A percentile compares a stretch with the other conserved stretches of the same genome.
phyloP scores from a whole-genome alignment of 345 rosid species.

The Rhizophora apiculata region DNA sequence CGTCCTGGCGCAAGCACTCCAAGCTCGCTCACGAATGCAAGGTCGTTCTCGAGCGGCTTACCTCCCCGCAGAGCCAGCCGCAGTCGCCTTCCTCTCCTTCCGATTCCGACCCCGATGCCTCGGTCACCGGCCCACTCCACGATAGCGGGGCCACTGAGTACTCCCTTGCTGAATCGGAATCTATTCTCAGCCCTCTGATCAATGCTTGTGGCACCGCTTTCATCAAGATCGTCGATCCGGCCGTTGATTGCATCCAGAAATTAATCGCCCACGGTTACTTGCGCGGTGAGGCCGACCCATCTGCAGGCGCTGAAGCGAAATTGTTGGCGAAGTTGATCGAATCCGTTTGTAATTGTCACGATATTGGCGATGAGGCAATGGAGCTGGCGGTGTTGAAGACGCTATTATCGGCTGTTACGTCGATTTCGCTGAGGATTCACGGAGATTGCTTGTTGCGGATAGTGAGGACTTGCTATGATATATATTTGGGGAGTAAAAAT shows the following conservation, averaged over 20 bases:
- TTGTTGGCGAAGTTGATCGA: conserved; percentile 66
- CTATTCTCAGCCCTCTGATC: conserved; percentile 77
- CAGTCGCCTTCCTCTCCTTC: conserved; percentile 28
- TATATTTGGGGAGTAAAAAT: conserved; percentile 87
- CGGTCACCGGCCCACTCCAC: conserved; percentile 79
- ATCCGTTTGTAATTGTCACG: conserved; percentile 79
- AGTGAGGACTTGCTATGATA: conserved; percentile 92
- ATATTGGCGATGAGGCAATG: conserved; percentile 72
- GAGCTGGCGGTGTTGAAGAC: conserved; percentile 75
- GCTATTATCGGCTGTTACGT: conserved; percentile 84
- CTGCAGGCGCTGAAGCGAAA: conserved; percentile 64
- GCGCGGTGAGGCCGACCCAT: conserved; percentile 97
- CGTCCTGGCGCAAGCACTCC: conserved; percentile 97
- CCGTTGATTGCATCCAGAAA: conserved; percentile 87
- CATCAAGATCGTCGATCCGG: conserved; percentile 91
- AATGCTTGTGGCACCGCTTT: conserved; percentile 64
- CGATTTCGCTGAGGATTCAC: conserved; percentile 78
- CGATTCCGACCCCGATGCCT: conserved; percentile 57
- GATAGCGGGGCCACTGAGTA: conserved; percentile 65
- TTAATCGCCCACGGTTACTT: conserved; percentile 81
- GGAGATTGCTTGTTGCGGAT: conserved; percentile 88
- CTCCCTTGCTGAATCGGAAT: conserved; percentile 81
- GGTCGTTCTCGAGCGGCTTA: conserved; percentile 67
- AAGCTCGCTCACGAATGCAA: conserved; percentile 94
- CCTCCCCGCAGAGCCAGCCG: conserved; percentile 39